phyloP scores from a whole-genome alignment of 345 rosid genomes.

The Bruguiera gymnorhiza region DNA sequence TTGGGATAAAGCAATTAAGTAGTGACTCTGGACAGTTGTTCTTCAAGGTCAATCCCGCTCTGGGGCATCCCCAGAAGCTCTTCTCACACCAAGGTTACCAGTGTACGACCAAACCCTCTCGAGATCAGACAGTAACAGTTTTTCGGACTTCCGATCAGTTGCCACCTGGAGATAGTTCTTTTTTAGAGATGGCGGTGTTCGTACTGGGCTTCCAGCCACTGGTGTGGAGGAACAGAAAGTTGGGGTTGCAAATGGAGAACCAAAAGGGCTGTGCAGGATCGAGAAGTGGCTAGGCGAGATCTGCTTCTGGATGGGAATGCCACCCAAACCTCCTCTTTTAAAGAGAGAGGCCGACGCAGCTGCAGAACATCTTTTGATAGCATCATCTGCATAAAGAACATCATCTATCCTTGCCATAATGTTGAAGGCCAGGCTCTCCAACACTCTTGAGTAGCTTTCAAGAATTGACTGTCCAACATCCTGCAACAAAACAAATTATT shows the following conservation, averaged over 20 bases:
- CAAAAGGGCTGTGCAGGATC: conserved; percentile 55
- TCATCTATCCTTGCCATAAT: conserved; percentile 94
- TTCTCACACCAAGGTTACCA: conserved; percentile 65
- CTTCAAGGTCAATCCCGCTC: conserved; percentile 66
- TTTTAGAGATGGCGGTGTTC: conserved; percentile 38
- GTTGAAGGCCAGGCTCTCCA: conserved; percentile 98
- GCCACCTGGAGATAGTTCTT: conserved; percentile 40
- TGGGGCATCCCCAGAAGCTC: conserved; percentile 67
- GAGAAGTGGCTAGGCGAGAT: conserved; percentile 73
- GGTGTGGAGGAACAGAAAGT: conserved; percentile 54
- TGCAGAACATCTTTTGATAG: conserved; percentile 49
- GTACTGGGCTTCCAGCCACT: conserved; percentile 55
- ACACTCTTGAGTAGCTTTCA: conserved; percentile 97
- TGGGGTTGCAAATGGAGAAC: conserved; percentile 75
- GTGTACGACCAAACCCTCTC: conserved; percentile 79
- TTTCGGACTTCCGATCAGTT: conserved; percentile 34
- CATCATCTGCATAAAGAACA: conserved; percentile 84
- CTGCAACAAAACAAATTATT: conserved; percentile 33
- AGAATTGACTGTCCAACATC: conserved; percentile 97
- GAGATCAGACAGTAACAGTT: conserved; percentile 36
- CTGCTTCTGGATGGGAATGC: conserved; percentile 64
- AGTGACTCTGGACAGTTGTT: neutral
- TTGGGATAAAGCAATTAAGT: neutral
- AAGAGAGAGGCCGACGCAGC: conserved; percentile 62
- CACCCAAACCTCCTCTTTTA: conserved; percentile 54